Evolutionary conservation across 1,139 yeast species (phyloP), one percentile per base, ranked within the genome.

Genomic region (Hanseniaspora uvarum): DNA sequence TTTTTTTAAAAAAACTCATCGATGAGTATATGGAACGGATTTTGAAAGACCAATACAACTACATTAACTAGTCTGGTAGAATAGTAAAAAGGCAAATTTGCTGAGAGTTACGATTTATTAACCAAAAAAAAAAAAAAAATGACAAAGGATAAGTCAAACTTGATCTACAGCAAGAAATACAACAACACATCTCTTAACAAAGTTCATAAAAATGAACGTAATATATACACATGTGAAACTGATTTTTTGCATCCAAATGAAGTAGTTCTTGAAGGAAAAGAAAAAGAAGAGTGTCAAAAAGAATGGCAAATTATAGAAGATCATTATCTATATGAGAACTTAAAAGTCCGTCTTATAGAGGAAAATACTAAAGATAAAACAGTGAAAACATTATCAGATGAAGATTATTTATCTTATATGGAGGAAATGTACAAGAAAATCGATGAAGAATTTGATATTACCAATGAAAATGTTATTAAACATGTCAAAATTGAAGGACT

Each of bases 121-220:
- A n/a, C n/a, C n/a, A n/a, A n/a, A 6, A 28, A 28, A 28, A 28
- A 4, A 26, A 26, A 26, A n/a, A 33, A 3, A 33, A 46, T 23
- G 39, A 1, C 39, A 23, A 10, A 28, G 73, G 5, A 74, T 82
- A 24, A 64, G 63, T 43, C 68, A 63, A 53, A 16, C 5, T 16
- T 43, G 62, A 46, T 60, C 11, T 50, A 50, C 16, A n/a, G 18
- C 14, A 50, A 50, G 31, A 50, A 36, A 19, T 43, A 8, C 28
- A 10, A 14, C 3, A 50, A 50, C 21, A 8, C 16, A 34, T 34
- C 38, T 7, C 31, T 41, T 3, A 50, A 50, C 26, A 19, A 50
- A 43, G 53, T 50, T 12, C 18, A 34, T 26, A 23, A 34, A 28
- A 30, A 41, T 34, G 37, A 41, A 12, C 36, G 33, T 18, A 39